phyloP scores from a whole-genome alignment of 1,284 basidiomycete species.

The Moesziomyces parantarcticus region DNA sequence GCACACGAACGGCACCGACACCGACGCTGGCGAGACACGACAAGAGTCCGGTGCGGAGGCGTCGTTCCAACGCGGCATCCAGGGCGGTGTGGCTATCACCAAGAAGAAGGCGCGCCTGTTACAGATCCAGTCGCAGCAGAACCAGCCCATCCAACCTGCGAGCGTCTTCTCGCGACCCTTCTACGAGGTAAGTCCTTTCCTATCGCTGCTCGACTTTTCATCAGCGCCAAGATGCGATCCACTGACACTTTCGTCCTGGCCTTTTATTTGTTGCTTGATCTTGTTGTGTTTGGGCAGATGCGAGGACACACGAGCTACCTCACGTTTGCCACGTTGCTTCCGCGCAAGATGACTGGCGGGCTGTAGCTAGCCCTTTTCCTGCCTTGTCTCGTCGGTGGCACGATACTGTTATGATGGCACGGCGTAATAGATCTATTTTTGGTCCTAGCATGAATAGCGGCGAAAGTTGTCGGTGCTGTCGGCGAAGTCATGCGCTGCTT shows the following conservation, averaged over 20 bases:
- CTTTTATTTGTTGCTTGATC: constrained; percentile 6
- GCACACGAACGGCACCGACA: constrained; percentile 1
- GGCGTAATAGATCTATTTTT: no score
- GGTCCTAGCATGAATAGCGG: no score
- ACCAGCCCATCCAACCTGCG: constrained; percentile 33
- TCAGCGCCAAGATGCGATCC: constrained; percentile 3
- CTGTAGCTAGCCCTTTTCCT: neutral
- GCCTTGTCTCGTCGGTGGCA: neutral
- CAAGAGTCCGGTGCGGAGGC: constrained; percentile 2
- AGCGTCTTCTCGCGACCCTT: constrained; percentile 44
- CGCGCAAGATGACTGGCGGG: constrained; percentile 43
- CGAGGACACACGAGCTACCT: constrained; percentile 66
- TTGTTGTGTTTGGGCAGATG: constrained; percentile 40
- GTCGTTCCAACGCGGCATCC: constrained; percentile 38
- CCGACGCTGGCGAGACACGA: no score
- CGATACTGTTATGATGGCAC: no score
- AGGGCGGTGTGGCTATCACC: constrained; percentile 40
- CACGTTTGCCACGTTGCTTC: constrained; percentile 64
- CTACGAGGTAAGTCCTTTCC: constrained; percentile 24
- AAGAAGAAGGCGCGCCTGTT: constrained; percentile 43
- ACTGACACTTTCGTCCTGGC: neutral
- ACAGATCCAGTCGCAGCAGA: constrained; percentile 36
- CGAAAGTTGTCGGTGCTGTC: no score
- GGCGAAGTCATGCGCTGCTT: no score
- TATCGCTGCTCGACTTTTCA: neutral